Evolutionary conservation across 108 stramenopile species (phyloP), one percentile per base, ranked within the genome.

Genomic region (Phaeodactylum tricornutum): DNA sequence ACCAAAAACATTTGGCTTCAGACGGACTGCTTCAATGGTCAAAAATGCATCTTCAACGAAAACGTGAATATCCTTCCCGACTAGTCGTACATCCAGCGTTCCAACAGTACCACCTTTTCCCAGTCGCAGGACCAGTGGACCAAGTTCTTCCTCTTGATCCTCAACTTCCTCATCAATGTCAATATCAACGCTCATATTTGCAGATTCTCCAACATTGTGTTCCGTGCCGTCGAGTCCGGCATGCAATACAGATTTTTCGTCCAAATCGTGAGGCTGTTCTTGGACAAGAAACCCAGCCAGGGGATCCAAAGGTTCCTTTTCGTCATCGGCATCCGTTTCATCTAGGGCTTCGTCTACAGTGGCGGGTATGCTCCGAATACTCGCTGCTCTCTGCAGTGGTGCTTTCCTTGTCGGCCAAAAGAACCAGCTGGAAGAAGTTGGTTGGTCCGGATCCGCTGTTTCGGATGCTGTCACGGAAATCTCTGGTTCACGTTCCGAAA

Each of bases 21-120:
- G 15, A 11, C 69, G 74, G 15, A 69, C 32, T 24, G 74, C 76
- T 56, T 87, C 85, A 7, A 87, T 41, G 7, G 76, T 67, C 17
- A 87, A 54, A 55, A 69, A 69, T 15, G 78, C 85, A 61, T 82
- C 85, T 67, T 87, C 85, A 3, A 87, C 71, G 17, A 75, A 60
- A 0, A 87, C 70, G 41, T 82, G 81, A 5, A 82, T 44, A 27
- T 82, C 78, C 45, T 71, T 74, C 16, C 64, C 78, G 14, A 87
- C 61, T 35, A 82, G 37, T 46, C 74, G 55, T 23, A 82, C 67
- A 61, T 87, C 76, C 7, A 87, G 53, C 0, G 64, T 78, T 20
- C 85, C 85, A 39, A 87, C 80, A 5, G 53, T 47, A 16, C 84
- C 84, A 53, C 67, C 73, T 33, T 76, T 61, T 20, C 85, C 85